Conservation (phyloP, 2,329 filamentous ascomycete genomes). For the Ophiocordyceps camponoti-leonardi region DNA sequence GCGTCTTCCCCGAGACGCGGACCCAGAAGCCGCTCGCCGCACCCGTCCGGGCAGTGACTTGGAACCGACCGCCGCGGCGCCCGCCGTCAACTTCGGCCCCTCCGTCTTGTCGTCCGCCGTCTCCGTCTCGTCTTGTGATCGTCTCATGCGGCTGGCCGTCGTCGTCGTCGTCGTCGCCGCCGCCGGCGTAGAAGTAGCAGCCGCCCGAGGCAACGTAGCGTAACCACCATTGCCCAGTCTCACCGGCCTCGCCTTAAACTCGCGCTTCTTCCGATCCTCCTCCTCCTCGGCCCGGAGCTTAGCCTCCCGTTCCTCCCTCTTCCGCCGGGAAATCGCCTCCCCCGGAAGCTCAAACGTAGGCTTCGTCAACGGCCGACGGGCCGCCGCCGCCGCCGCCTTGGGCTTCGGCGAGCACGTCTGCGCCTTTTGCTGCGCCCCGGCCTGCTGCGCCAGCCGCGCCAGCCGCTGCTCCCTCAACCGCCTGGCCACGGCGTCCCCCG, state of each 20-base stretch:
- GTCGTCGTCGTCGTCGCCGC: slow-evolving; percentile 40
- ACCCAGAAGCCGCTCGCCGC: slow-evolving; percentile 3
- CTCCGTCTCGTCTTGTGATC: slow-evolving; percentile 11
- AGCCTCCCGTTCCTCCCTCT: slow-evolving; percentile 37
- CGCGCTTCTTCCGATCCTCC: slow-evolving; percentile 39
- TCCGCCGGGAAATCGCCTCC: slow-evolving; percentile 38
- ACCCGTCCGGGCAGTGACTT: slow-evolving; percentile 7
- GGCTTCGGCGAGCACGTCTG: slow-evolving; percentile 23
- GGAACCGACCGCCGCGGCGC: background rate
- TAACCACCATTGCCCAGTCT: slow-evolving; percentile 25
- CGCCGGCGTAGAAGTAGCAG: no score
- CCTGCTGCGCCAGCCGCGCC: slow-evolving; percentile 26
- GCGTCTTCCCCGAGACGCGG: background rate
- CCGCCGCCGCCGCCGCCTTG: no score
- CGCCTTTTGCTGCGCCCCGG: slow-evolving; percentile 18
- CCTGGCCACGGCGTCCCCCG: slow-evolving; percentile 42
- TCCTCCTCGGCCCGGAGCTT: slow-evolving; percentile 39
- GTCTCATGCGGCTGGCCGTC: slow-evolving; percentile 37
- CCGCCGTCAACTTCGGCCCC: background rate
- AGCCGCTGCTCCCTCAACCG: slow-evolving; percentile 41
- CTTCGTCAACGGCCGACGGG: slow-evolving; percentile 31
- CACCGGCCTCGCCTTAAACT: slow-evolving; percentile 46
- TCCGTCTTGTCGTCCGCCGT: slow-evolving; percentile 6
- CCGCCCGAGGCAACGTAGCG: slow-evolving; percentile 33
- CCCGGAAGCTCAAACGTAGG: slow-evolving; percentile 46